Percentiles rank a stretch among this genome's conserved stretches.
Conservation (phyloP, 805 yeast genomes). For the Candida ipomoeae region DNA sequence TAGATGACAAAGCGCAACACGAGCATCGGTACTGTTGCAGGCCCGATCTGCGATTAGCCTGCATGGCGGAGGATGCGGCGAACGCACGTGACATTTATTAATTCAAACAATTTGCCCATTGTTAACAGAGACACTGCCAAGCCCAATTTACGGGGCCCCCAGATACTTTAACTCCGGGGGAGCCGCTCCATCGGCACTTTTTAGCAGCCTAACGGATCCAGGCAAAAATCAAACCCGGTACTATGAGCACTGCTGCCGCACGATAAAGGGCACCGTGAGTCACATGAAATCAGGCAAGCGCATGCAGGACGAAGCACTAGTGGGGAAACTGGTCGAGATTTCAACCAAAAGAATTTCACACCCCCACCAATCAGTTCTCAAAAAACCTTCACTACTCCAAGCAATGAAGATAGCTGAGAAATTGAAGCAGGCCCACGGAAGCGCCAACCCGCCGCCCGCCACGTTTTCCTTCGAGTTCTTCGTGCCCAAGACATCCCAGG, state of each 20-base stretch:
- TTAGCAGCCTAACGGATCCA: not conserved
- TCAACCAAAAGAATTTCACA: not conserved
- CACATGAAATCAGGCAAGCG: conserved; percentile 1
- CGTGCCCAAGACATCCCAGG: conserved; percentile 96
- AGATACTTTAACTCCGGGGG: not conserved
- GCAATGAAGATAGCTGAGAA: conserved; percentile 43
- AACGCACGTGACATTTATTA: conserved; percentile 13
- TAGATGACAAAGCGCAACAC: too few relatives aligned
- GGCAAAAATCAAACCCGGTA: too few relatives aligned
- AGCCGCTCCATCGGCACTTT: not conserved
- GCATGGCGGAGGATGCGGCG: conserved; percentile 7
- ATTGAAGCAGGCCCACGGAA: conserved; percentile 38
- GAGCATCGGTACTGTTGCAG: not conserved
- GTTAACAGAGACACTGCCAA: too few relatives aligned
- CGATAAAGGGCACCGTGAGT: not conserved
- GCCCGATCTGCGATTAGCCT: conserved; percentile 2
- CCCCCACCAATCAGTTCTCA: not conserved
- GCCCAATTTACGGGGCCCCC: too few relatives aligned
- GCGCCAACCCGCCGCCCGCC: conserved; percentile 43
- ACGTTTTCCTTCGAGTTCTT: conserved; percentile 96
- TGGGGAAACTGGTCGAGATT: not conserved
- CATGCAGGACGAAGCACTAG: not conserved
- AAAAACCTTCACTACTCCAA: not conserved
- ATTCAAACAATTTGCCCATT: not conserved
- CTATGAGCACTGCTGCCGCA: not conserved